Percentiles rank a stretch among this genome's conserved stretches.
These are phyloP conservation scores for Linum usitatissimum DNA, from an alignment of 345 rosid species.

Conservation along the genomic window DNA sequence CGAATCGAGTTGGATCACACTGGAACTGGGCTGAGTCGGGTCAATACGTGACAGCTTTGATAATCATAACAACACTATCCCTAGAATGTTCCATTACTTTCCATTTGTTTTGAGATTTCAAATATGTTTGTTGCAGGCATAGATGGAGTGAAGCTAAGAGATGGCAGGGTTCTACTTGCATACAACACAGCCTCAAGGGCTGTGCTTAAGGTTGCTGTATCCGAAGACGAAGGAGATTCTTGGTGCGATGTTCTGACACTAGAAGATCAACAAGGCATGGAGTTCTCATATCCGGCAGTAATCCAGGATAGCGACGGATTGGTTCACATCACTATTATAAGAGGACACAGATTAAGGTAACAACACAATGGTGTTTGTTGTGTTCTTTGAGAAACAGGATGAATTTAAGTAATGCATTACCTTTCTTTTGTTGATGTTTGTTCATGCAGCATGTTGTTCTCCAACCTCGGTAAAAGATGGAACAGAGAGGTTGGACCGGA, in stretches of 20 bases:
- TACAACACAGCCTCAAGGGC: slow-evolving; percentile 78
- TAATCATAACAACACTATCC: too few species aligned
- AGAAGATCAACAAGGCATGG: slow-evolving; percentile 59
- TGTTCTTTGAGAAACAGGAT: not conserved
- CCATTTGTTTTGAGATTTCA: too few species aligned
- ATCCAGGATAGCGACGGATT: slow-evolving; percentile 66
- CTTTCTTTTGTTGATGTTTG: slow-evolving; percentile 7
- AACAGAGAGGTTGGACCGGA: too few species aligned
- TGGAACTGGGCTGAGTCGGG: too few species aligned
- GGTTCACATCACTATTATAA: slow-evolving; percentile 75
- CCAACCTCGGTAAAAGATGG: slow-evolving; percentile 23
- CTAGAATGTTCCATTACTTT: too few species aligned
- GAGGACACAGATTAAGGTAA: slow-evolving; percentile 85
- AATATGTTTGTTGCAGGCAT: slow-evolving; percentile 33
- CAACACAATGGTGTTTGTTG: not conserved
- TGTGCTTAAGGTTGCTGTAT: slow-evolving; percentile 63
- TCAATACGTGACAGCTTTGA: too few species aligned
- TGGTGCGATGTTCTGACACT: slow-evolving; percentile 62
- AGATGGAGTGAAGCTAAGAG: slow-evolving; percentile 68
- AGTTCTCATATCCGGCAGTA: slow-evolving; percentile 83
- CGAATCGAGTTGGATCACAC: too few species aligned
- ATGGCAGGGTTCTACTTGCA: slow-evolving; percentile 60
- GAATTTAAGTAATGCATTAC: not conserved
- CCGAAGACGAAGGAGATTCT: slow-evolving; percentile 64
- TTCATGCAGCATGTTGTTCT: slow-evolving; percentile 46